Evolutionary conservation across 1,284 basidiomycete genomes (phyloP), one percentile per base, ranked within the genome.

Genomic region (Abortiporus biennis): DNA sequence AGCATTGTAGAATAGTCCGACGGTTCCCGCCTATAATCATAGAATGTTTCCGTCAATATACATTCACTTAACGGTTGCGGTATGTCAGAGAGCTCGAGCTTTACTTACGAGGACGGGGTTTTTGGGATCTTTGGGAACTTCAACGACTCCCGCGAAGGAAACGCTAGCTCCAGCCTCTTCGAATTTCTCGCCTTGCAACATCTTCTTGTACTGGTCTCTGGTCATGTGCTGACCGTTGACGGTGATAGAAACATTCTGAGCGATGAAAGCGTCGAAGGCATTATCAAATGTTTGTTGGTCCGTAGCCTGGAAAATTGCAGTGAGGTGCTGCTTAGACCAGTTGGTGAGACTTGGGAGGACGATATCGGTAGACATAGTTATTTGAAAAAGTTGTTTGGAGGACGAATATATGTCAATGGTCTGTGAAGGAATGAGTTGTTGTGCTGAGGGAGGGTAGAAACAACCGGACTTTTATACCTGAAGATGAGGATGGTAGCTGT

Each of bases 231-330:
- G 47, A 20, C 62, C 66, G 44, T 70, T 71, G 41, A 71, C 48
- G 12, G 48, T 54, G 42, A 69, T 56, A 5, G 41, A 49, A 17
- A 54, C 56, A 3, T 61, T n/a, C 13, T 50, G 3, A 1, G 60
- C 54, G 42, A 70, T 54, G 35, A 64, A 64, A 0, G 44, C 49
- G 19, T 67, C 59, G 47, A 69, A 69, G 2, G 58, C 54, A 3
- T 35, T 22, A 23, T 61, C 36, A 42, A 70, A 69, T 9, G 48
- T 54, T 0, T 36, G 39, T n/a, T 48, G 25, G 1, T 54, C 58
- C 27, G 58, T 65, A 6, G 66, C 58, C 25, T 53, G 33, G 41
- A 66, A 57, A 34, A 71, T n/a, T 15, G 59, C 44, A 1, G 49
- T 55, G 47, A 71, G 37, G 39, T 41, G 63, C 22, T 54, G 46